Base-by-base conservation (phyloP, 2,329 filamentous ascomycete genomes). In the Thermoascus crustaceus region DNA sequence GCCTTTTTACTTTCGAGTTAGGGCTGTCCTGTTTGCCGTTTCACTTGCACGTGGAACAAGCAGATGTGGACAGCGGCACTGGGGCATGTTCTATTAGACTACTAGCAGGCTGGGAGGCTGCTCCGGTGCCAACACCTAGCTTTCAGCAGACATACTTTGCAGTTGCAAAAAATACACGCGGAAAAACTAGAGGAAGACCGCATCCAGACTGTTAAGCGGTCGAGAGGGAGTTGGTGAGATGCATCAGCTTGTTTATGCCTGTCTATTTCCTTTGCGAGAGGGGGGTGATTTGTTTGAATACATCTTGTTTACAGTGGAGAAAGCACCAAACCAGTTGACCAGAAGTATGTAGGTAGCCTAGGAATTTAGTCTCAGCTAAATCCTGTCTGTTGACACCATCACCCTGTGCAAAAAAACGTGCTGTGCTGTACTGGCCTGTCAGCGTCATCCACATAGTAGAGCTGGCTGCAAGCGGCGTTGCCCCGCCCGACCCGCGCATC, bases 21-120 rank as follows among this genome's bases (percentile, higher is more conserved):
- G 21, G 31, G 13, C 21, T 34, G 31, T 34, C 31, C 17, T 16
- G 5, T 22, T 32, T 34, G 22, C 22, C 17, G 14, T 34, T 21
- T 34, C 11, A 13, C 20, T 34, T 21, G 31, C 31, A 23, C 21
- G 31, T 33, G 31, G 31, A 22, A 14, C 16, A 14, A 11, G 18
- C 22, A 13, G 16, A 14, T 26, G 16, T 29, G 26, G 9, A 16
- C 26, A 17, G 26, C 18, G 26, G 16, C 26, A 29, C 26, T 29
- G 26, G 26, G 14, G 8, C 7, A 9, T 29, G 26, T 29, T 17
- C 13, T 4, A 17, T 7, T 13, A 4, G 14, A 13, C 18, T 10
- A 7, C 18, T 29, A 16, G 26, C 14, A 16, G 26, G 14, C n/a
- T 29, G 31, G 14, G 16, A 21, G 24, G 21, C 14, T 34, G 31